Base-by-base conservation (phyloP, 495 filamentous ascomycete genomes). In the Aspergillus carlsbadensis region DNA sequence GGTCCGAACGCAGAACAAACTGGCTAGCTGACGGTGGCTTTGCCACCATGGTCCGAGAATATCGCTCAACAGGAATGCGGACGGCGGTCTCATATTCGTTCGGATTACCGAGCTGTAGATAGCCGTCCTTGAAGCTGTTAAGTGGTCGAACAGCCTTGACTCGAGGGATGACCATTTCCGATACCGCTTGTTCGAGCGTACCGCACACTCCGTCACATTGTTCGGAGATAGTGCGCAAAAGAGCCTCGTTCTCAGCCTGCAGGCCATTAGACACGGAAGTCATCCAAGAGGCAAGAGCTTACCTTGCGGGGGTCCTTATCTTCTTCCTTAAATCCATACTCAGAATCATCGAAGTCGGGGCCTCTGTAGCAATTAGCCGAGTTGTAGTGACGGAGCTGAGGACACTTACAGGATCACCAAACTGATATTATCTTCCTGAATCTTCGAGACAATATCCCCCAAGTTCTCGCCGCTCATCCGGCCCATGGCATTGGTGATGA, bases 291-390 rank as follows among this genome's bases (percentile, higher is more conserved):
- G 1, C n/a, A 37, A 37, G 7, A 0, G 17, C 41, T 29, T 60
- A 85, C 82, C 79, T 97, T 97, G 52, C 67, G 56, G 3, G 62
- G 54, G 46, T 83, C 76, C 70, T 99, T 99, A 61, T 88, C 84
- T 70, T 99, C 93, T 75, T 99, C 93, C 69, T 93, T 95, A 64
- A 90, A 87, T 24, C 92, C 92, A 64, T 85, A 96, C 29, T 96
- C 92, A 4, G 84, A 65, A 73, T 97, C 95, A 61, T 99, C 92
- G 68, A 98, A 98, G 71, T 99, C 94, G 22, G 92, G 81, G 6
- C 94, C 94, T 49, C 91, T 96, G 58, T n/a, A 11, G 41, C 41
- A n/a, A 51, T 79, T 66, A 80, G 68, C 35, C 17, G 5, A n/a
- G 20, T 8, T 26, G 35, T 8, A 11, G 24, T 10, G 45, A 4